phyloP scores from a whole-genome alignment of 23 red algal species.

The Pyropia yezoensis region DNA sequence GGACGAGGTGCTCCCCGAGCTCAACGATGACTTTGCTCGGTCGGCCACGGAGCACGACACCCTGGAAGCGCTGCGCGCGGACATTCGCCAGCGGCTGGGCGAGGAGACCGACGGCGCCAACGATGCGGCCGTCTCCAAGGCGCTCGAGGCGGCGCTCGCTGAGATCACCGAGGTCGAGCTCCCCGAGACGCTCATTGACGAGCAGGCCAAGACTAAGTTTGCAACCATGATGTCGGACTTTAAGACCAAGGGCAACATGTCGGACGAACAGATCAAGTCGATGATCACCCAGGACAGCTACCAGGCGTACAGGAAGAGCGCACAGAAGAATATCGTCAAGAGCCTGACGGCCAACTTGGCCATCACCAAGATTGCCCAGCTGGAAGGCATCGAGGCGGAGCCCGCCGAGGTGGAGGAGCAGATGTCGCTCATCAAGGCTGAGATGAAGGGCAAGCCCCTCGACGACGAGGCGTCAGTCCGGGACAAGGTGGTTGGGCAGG shows the following conservation, averaged over 20 bases:
- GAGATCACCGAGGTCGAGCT: constrained; percentile 81
- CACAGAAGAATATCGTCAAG: constrained; percentile 61
- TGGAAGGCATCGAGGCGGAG: constrained; percentile 37
- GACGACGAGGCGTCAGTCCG: constrained; percentile 50
- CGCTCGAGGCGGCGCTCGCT: constrained; percentile 65
- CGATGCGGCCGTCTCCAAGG: constrained; percentile 62
- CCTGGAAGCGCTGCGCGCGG: constrained; percentile 47
- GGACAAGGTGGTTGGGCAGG: constrained; percentile 54
- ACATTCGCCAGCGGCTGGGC: constrained; percentile 49
- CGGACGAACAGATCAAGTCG: constrained; percentile 78
- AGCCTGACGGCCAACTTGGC: constrained; percentile 75
- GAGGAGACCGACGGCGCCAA: constrained; percentile 51
- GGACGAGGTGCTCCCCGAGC: constrained; percentile 60
- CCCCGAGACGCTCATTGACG: constrained; percentile 79
- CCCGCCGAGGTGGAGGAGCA: constrained; percentile 55
- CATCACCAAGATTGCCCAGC: constrained; percentile 58
- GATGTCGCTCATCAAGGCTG: constrained; percentile 34
- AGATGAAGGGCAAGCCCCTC: constrained; percentile 53
- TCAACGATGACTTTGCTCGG: constrained; percentile 74
- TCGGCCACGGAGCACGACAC: constrained; percentile 49
- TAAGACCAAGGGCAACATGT: constrained; percentile 67
- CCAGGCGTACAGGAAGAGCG: constrained; percentile 71
- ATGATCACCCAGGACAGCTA: constrained; percentile 94
- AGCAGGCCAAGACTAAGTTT: constrained; percentile 81
- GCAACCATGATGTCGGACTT: constrained; percentile 68